These are phyloP conservation scores for Calocybe gangraenosa DNA, from an alignment of 768 basidiomycete genomes.

Conservation along the genomic window DNA sequence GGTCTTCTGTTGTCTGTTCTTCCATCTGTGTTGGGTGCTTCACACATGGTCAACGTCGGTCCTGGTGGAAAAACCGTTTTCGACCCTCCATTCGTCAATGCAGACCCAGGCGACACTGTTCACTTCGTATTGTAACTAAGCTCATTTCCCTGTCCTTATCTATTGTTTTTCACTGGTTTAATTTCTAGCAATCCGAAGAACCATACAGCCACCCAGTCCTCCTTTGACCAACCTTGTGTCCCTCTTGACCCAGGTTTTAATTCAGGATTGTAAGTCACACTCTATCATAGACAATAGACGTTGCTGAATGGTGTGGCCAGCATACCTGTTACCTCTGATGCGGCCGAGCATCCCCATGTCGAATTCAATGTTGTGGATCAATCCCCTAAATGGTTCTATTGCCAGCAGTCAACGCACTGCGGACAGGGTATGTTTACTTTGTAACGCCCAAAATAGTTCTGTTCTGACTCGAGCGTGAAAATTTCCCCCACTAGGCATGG, in stretches of 20 bases:
- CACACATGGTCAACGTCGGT: slow-evolving; percentile 32
- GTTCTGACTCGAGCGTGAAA: too few species aligned
- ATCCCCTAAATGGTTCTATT: slow-evolving; percentile 56
- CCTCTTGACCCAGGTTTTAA: slow-evolving; percentile 25
- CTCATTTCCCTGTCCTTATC: background rate
- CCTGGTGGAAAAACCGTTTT: slow-evolving; percentile 26
- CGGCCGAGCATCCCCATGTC: slow-evolving; percentile 31
- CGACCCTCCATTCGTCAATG: slow-evolving; percentile 32
- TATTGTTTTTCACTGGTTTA: too few species aligned
- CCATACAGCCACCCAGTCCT: slow-evolving; percentile 44
- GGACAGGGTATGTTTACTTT: slow-evolving; percentile 27
- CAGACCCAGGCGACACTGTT: slow-evolving; percentile 40
- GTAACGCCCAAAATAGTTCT: background rate
- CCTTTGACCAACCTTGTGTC: slow-evolving; percentile 35
- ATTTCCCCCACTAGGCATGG: slow-evolving; percentile 47
- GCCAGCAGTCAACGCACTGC: slow-evolving; percentile 52
- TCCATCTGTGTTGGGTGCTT: slow-evolving; percentile 24
- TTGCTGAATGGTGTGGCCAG: too few species aligned
- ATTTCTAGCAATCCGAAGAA: slow-evolving; percentile 39
- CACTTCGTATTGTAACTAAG: slow-evolving; percentile 48
- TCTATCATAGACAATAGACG: too few species aligned
- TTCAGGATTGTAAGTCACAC: slow-evolving; percentile 35
- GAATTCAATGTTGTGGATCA: slow-evolving; percentile 36
- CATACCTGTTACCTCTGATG: slow-evolving; percentile 36
- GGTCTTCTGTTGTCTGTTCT: too few species aligned